These are phyloP conservation scores for Xylaria hypoxylon DNA, from an alignment of 2,329 filamentous ascomycete genomes.

Conservation along the genomic window DNA sequence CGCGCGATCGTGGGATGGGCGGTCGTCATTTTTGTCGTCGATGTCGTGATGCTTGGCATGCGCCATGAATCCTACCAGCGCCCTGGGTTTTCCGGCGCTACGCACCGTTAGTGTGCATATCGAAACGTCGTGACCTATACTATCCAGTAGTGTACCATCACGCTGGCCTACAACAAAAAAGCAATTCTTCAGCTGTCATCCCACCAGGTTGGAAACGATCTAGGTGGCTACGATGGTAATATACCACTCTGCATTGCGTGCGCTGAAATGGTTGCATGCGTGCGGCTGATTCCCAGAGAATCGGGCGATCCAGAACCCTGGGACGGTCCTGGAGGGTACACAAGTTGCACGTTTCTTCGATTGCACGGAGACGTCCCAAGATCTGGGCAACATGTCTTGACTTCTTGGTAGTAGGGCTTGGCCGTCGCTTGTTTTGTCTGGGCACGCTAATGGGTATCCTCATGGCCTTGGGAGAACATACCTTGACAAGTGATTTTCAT, in stretches of 20 bases:
- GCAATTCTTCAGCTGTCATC: slow-evolving; percentile 26
- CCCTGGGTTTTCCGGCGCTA: slow-evolving; percentile 1
- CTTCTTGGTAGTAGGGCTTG: slow-evolving; percentile 32
- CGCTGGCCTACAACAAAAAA: neutral
- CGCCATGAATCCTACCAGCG: slow-evolving; percentile 19
- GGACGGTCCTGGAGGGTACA: neutral
- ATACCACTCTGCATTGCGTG: slow-evolving; percentile 2
- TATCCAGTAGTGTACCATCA: slow-evolving; percentile 2
- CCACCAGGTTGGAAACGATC: slow-evolving; percentile 24
- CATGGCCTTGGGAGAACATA: slow-evolving; percentile 1
- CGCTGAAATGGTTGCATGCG: slow-evolving; percentile 13
- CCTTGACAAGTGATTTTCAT: neutral
- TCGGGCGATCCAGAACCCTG: slow-evolving; percentile 28
- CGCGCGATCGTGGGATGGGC: slow-evolving; percentile 19
- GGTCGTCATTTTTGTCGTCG: slow-evolving; percentile 30
- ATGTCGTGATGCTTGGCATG: slow-evolving; percentile 38
- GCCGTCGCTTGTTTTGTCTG: slow-evolving; percentile 20
- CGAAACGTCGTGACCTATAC: neutral
- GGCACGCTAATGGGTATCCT: slow-evolving; percentile 23
- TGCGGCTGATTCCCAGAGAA: slow-evolving; percentile 21
- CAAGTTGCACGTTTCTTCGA: neutral
- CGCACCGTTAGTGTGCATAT: slow-evolving; percentile 14
- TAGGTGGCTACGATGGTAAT: neutral
- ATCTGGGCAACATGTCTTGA: slow-evolving; percentile 24
- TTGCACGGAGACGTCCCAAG: slow-evolving; percentile 5